Conservation (phyloP, 768 basidiomycete species). For the Tricholoma matsutake region DNA sequence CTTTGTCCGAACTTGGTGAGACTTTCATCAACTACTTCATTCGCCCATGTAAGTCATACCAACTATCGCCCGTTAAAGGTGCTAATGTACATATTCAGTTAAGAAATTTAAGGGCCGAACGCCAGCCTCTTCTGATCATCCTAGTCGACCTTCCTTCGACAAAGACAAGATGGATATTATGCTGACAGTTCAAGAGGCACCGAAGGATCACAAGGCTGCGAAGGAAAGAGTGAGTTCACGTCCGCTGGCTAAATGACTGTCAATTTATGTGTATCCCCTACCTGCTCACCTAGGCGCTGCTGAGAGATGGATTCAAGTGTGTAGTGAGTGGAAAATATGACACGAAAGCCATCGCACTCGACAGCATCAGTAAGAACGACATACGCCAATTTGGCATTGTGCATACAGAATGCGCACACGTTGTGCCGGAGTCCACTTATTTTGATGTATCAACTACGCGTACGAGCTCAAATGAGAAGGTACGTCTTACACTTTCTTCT, state of each 20-base stretch:
- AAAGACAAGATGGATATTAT: too few species aligned
- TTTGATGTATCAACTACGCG: background rate
- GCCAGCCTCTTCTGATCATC: too few species aligned
- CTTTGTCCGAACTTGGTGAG: slow-evolving; percentile 4
- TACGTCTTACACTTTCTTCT: background rate
- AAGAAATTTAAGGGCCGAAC: slow-evolving; percentile 7
- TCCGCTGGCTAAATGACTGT: too few species aligned
- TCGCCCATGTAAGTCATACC: too few species aligned
- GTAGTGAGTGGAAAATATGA: slow-evolving; percentile 11
- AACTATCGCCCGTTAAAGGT: too few species aligned
- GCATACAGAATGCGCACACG: slow-evolving; percentile 9
- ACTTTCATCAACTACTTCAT: slow-evolving; percentile 4
- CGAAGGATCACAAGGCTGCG: too few species aligned
- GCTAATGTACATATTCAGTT: slow-evolving; percentile 1
- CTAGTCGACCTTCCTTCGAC: too few species aligned
- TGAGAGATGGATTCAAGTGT: slow-evolving; percentile 10
- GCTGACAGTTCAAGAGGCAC: too few species aligned
- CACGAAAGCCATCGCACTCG: background rate
- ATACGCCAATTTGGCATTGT: background rate
- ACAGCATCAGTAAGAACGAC: background rate
- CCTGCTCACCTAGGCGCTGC: slow-evolving; percentile 3
- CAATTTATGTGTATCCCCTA: too few species aligned
- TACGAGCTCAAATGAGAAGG: background rate
- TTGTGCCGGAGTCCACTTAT: slow-evolving; percentile 11
- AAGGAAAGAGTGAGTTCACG: too few species aligned